Evolutionary conservation across 345 rosid species (phyloP).

Genomic region (Boechera retrofracta): DNA sequence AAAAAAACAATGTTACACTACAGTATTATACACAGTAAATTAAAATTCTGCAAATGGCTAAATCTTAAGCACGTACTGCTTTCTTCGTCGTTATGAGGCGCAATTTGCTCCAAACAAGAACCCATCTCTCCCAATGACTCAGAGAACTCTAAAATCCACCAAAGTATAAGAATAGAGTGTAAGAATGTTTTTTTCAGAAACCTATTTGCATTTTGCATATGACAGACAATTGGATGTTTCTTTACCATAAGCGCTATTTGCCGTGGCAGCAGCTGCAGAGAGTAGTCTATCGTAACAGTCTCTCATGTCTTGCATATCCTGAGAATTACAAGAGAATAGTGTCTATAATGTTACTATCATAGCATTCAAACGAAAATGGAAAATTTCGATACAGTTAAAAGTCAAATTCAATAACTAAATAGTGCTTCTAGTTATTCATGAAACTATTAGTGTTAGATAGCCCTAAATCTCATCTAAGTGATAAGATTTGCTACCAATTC

Average conservation of each 20-base stretch:
- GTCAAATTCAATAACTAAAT: background rate
- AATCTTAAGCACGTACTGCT: conserved; percentile 55
- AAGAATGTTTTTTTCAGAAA: background rate
- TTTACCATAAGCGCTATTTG: conserved; percentile 93
- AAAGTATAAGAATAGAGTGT: background rate
- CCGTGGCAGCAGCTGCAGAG: conserved; percentile 91
- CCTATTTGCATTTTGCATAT: background rate
- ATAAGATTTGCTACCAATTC: conserved; percentile 28
- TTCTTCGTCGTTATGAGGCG: conserved; percentile 73
- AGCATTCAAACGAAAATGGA: conserved; percentile 21
- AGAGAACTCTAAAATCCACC: conserved; percentile 73
- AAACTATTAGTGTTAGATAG: background rate
- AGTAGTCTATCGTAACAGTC: conserved; percentile 95
- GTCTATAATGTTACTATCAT: background rate
- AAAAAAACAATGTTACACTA: conserved; percentile 31
- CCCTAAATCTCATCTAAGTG: conserved; percentile 4
- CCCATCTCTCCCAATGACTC: conserved; percentile 97
- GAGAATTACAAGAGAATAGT: background rate
- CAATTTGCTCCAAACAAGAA: conserved; percentile 77
- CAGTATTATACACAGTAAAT: background rate
- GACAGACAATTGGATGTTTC: background rate
- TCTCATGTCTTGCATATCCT: conserved; percentile 95
- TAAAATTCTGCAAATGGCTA: background rate
- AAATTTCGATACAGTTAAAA: background rate
- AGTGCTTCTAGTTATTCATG: background rate